phyloP scores from a whole-genome alignment of 1,284 basidiomycete genomes.

The Xerocomus nothofagi region DNA sequence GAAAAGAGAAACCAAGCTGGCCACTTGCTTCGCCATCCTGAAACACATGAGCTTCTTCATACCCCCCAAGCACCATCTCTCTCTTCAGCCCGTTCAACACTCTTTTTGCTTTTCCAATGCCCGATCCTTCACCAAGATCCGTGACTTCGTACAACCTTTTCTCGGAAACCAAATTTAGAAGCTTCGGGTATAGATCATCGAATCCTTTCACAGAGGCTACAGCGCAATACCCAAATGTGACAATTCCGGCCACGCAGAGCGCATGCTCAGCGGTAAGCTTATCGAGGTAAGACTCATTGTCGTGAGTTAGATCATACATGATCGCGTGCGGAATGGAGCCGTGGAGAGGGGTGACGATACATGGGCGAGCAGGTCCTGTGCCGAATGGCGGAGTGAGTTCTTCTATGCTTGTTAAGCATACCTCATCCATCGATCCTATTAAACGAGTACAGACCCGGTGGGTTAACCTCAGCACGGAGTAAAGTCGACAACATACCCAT shows the following conservation, averaged over 20 bases:
- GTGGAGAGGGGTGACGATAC: constrained; percentile 74
- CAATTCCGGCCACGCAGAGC: constrained; percentile 86
- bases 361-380: constrained; percentile 72
- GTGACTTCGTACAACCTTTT: constrained; percentile 73
- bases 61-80: constrained; percentile 85
- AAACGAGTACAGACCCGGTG: neutral
- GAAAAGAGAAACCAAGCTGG: constrained; percentile 30
- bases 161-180: constrained; percentile 85
- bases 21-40: constrained; percentile 86
- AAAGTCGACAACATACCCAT: constrained; percentile 55
- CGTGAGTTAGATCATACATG: constrained; percentile 93
- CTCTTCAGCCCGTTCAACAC: constrained; percentile 84
- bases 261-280: constrained; percentile 93
- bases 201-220: constrained; percentile 94
- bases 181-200: constrained; percentile 93
- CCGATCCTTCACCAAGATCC: constrained; percentile 53
- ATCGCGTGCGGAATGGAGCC: constrained; percentile 89
- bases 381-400: constrained; percentile 78
- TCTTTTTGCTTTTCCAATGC: constrained; percentile 81
- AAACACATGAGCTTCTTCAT: constrained; percentile 89
- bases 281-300: constrained; percentile 88
- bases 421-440: constrained; percentile 88
- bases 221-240: constrained; percentile 83
- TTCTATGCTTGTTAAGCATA: constrained; percentile 74
- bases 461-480: neutral